phyloP scores from a whole-genome alignment of 148 eudicot species.

The Vaccinium macrocarpon region DNA sequence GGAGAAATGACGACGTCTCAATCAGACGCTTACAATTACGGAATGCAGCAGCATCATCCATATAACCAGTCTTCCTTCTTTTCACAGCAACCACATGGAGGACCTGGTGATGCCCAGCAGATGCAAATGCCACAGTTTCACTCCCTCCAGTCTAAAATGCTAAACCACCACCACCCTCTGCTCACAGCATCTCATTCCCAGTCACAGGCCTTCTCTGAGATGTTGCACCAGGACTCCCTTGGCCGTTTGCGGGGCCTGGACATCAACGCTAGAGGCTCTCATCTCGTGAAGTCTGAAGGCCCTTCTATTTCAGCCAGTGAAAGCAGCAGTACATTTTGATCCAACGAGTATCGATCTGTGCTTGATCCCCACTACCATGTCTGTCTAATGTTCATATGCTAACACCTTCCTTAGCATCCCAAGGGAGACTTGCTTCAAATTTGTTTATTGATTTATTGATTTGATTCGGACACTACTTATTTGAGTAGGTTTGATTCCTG shows the following conservation, averaged over 20 bases:
- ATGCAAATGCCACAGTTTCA: slow-evolving; percentile 36
- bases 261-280: slow-evolving; percentile 45
- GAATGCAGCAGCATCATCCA: slow-evolving; percentile 50
- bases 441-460: slow-evolving; percentile 22
- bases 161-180: slow-evolving; percentile 27
- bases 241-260: slow-evolving; percentile 63
- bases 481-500: background rate
- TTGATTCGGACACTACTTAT: slow-evolving; percentile 8
- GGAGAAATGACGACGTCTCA: slow-evolving; percentile 53
- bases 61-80: slow-evolving; percentile 40
- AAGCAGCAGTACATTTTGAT: slow-evolving; percentile 54
- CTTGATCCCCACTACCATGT: slow-evolving; percentile 16
- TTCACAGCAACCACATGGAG: slow-evolving; percentile 30
- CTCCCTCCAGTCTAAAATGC: slow-evolving; percentile 35
- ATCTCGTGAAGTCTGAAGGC: slow-evolving; percentile 52
- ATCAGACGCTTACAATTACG: slow-evolving; percentile 47
- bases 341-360: background rate
- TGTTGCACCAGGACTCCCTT: slow-evolving; percentile 54
- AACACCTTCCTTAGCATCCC: slow-evolving; percentile 31
- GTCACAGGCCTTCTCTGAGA: slow-evolving; percentile 31
- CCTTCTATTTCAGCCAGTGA: slow-evolving; percentile 54
- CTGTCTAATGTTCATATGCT: slow-evolving; percentile 49
- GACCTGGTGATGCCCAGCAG: slow-evolving; percentile 26
- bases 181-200: slow-evolving; percentile 17
- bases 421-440: slow-evolving; percentile 15